These are phyloP conservation scores for Linum lewisii DNA, from an alignment of 345 rosid genomes.

Conservation along the genomic window DNA sequence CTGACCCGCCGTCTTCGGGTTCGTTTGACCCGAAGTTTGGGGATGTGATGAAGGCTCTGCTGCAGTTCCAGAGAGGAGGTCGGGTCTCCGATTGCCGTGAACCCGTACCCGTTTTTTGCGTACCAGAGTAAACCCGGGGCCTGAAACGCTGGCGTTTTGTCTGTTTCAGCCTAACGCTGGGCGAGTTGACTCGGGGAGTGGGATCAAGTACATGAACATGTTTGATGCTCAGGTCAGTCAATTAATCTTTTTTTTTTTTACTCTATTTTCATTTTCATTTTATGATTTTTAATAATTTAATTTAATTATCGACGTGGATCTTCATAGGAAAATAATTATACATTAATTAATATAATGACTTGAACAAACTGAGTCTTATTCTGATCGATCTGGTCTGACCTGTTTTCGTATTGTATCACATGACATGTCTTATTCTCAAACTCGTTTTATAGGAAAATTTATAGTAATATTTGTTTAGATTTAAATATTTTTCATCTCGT, in stretches of 20 bases:
- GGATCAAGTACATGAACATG: conserved; percentile 87
- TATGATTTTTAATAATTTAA: too few relatives aligned
- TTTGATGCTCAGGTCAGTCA: conserved; percentile 84
- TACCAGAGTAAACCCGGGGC: conserved; percentile 59
- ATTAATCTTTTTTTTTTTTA: background rate
- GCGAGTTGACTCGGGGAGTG: conserved; percentile 49
- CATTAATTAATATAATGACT: too few relatives aligned
- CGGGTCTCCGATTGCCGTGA: conserved; percentile 69
- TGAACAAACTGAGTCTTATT: too few relatives aligned
- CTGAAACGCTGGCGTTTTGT: conserved; percentile 70
- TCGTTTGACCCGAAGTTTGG: conserved; percentile 37
- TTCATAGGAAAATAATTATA: too few relatives aligned
- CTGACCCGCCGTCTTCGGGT: conserved; percentile 75
- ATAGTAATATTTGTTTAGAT: too few relatives aligned
- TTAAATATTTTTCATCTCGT: too few relatives aligned
- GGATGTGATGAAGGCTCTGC: conserved; percentile 53
- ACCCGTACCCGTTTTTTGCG: conserved; percentile 86
- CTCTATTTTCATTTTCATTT: background rate
- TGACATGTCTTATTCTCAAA: too few relatives aligned
- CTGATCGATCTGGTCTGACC: too few relatives aligned
- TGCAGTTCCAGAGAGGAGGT: conserved; percentile 56
- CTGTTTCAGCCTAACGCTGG: conserved; percentile 79
- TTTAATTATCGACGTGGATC: too few relatives aligned
- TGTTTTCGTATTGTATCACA: too few relatives aligned
- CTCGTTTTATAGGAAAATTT: too few relatives aligned